phyloP scores from a whole-genome alignment of 495 filamentous ascomycete genomes.

The Tuber umbilicatum region DNA sequence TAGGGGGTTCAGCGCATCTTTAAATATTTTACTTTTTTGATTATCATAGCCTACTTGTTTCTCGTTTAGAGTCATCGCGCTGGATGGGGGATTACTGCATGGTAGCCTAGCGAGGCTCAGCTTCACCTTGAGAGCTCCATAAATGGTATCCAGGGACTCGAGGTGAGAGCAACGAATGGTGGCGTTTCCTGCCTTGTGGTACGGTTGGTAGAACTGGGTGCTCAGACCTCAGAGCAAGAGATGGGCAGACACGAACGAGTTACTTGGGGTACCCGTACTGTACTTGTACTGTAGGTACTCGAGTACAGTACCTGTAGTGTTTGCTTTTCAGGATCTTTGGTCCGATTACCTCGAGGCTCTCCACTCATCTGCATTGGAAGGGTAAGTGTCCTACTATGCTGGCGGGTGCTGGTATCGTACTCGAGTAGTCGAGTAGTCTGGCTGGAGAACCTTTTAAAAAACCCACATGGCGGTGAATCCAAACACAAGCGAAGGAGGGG shows the following conservation, averaged over 20 bases:
- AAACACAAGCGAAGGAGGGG: neutral
- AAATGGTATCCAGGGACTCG: no score
- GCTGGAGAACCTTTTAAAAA: neutral
- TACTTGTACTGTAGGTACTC: no score
- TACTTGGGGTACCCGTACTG: no score
- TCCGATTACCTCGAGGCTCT: no score
- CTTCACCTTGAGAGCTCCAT: neutral
- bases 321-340: no score
- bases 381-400: neutral
- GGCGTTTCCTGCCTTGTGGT: no score
- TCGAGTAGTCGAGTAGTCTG: no score
- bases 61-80: neutral
- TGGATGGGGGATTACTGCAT: neutral
- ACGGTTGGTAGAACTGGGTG: neutral
- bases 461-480: neutral
- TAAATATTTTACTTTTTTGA: neutral
- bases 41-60: neutral
- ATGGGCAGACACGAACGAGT: no score
- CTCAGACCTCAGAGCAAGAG: no score
- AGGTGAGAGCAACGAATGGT: no score
- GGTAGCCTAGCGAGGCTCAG: neutral
- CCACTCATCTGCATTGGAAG: neutral
- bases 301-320: no score
- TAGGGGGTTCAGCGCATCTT: neutral
- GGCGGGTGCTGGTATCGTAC: no score